Conservation (phyloP, 1,139 yeast genomes). For the Taphrina pruni region DNA sequence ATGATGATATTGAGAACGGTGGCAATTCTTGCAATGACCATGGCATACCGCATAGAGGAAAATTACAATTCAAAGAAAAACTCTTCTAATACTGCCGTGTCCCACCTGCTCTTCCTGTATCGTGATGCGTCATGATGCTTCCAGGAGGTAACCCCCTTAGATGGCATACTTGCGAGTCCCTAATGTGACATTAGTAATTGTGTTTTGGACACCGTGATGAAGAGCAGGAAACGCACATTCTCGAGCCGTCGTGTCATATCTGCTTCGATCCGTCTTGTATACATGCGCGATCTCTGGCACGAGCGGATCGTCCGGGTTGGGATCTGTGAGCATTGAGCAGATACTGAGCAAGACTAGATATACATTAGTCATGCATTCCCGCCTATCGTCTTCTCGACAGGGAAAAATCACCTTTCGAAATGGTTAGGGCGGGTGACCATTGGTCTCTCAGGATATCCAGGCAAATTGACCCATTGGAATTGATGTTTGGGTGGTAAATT, state of each 20-base stretch:
- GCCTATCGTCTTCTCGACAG: not conserved
- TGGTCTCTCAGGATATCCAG: slow-evolving; percentile 84
- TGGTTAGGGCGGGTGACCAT: slow-evolving; percentile 91
- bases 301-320: slow-evolving; percentile 98
- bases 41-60: not conserved
- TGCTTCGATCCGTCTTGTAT: slow-evolving; percentile 90
- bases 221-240: slow-evolving; percentile 75
- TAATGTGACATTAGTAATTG: not conserved
- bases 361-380: not conserved
- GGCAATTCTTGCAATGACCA: not conserved
- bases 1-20: too few species aligned
- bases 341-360: slow-evolving; percentile 83
- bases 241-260: slow-evolving; percentile 95
- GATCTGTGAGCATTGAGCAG: slow-evolving; percentile 90
- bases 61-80: not conserved
- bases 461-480: slow-evolving; percentile 85
- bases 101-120: slow-evolving; percentile 1
- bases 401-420: slow-evolving; percentile 69
- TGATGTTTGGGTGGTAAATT: slow-evolving; percentile 89
- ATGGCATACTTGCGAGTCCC: slow-evolving; percentile 40
- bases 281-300: slow-evolving; percentile 98
- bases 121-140: slow-evolving; percentile 23
- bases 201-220: too few species aligned
- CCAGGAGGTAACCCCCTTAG: not conserved
- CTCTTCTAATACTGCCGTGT: slow-evolving; percentile 1